Evolutionary conservation across 1,284 basidiomycete species (phyloP).

Genomic region (Cutaneotrichosporon mucoides): DNA sequence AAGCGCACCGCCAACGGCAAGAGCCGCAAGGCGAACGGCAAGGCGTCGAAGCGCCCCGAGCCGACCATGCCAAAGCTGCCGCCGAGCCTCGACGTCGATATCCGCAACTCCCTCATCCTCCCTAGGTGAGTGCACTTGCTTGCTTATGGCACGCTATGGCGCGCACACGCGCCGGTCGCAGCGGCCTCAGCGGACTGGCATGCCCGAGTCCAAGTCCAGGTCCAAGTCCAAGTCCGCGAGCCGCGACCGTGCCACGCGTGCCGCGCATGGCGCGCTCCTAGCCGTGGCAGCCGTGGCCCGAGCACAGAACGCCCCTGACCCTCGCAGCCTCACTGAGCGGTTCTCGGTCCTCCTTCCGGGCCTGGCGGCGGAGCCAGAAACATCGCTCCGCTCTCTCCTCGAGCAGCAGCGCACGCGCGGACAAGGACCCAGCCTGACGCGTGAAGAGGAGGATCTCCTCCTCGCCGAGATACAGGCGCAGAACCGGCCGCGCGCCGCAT

Average conservation of each 20-base stretch:
- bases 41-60: background rate
- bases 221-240: too few species aligned
- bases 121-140: conserved; percentile 32
- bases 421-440: conserved; percentile 36
- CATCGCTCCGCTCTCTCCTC: conserved; percentile 33
- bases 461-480: conserved; percentile 7
- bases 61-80: conserved; percentile 8
- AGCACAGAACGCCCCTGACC: background rate
- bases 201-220: too few species aligned
- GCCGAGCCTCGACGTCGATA: conserved; percentile 40
- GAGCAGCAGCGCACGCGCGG: conserved; percentile 37
- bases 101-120: conserved; percentile 44
- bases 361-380: conserved; percentile 32
- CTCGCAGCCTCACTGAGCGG: conserved; percentile 34
- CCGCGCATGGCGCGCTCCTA: too few species aligned
- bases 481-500: background rate
- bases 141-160: too few species aligned
- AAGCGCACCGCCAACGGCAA: conserved; percentile 7
- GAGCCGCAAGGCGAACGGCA: background rate
- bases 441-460: conserved; percentile 44
- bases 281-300: too few species aligned
- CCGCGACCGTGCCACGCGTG: too few species aligned
- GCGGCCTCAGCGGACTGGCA: too few species aligned
- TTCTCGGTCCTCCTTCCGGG: conserved; percentile 45
- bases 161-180: too few species aligned